Base-by-base conservation (phyloP, 2,329 filamentous ascomycete species). In the Curvularia eragrostidis region DNA sequence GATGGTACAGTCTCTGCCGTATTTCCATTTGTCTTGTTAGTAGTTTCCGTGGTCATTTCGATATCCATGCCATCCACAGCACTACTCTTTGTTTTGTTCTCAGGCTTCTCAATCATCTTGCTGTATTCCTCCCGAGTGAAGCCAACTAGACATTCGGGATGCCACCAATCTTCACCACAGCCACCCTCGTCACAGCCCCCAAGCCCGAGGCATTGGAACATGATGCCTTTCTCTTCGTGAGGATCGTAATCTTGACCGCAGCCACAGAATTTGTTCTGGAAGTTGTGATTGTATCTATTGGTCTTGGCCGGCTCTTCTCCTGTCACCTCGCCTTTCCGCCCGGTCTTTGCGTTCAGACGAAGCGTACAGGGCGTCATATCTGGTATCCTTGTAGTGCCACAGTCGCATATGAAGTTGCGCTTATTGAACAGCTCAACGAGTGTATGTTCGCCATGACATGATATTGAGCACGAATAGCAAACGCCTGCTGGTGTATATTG, bases 81-180 rank as follows among this genome's bases (percentile, higher is more conserved):
- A 9, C 43, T 52, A 2, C 62, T 50, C 26, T 55, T 58, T 42
- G 54, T 62, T 38, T 62, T 60, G n/a, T 10, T 34, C 24, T 66
- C 64, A 3, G 58, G 58, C 43, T 71, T 72, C 52, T 77, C 64
- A 21, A 69, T 55, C 58, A 62, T 68, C 44, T 75, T 83, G 71
- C 89, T 87, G 63, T 83, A 87, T 87, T 90, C 93, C 58, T 87
- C 84, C 10, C 91, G 85, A 0, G 89, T 87, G 66, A 96, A 79
- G 5, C 93, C 93, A 48, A 97, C 87, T 7, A 98, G 80, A 73
- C 94, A 98, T 61, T 95, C 93, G 0, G 94, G 92, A 79, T 98
- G 94, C 84, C 92, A 98, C 94, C 94, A 98, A 73, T 98, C 94
- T 79, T 98, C 94, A 12, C 94, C 94, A 77, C 94, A 98, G 4